Percentiles rank a stretch among this genome's conserved stretches.
These are phyloP conservation scores for Arabidopsis lyrata DNA, from an alignment of 441 rosid species.

Conservation along the genomic window DNA sequence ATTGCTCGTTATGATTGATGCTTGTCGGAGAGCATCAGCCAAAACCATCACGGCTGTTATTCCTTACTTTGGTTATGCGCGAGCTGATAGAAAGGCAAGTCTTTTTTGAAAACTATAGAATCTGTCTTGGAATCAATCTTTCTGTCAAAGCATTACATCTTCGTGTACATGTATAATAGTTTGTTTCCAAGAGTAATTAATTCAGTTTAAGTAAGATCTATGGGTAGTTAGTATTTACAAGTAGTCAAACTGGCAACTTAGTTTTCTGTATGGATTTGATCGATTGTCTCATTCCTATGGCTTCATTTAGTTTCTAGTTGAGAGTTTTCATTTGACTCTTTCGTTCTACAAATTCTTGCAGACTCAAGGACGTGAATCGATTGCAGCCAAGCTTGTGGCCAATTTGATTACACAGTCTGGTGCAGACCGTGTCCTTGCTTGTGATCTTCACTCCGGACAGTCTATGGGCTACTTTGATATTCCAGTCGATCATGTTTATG, in stretches of 20 bases:
- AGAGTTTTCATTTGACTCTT: neutral
- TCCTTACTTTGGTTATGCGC: conserved; percentile 98
- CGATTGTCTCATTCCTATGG: neutral
- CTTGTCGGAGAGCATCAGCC: conserved; percentile 98
- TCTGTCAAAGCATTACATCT: neutral
- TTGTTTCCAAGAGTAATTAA: neutral
- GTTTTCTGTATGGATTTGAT: conserved; percentile 13
- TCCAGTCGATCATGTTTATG: conserved; percentile 95
- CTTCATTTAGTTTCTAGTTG: conserved; percentile 7
- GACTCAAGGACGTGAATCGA: conserved; percentile 98
- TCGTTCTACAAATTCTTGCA: conserved; percentile 38
- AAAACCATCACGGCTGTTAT: conserved; percentile 94
- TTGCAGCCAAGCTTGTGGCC: conserved; percentile 66
- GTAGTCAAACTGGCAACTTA: conserved; percentile 19
- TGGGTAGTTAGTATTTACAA: neutral
- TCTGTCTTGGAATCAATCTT: neutral
- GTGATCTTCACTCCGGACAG: conserved; percentile 99
- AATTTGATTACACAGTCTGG: conserved; percentile 71
- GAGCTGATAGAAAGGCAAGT: conserved; percentile 97
- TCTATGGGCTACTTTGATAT: conserved; percentile 99
- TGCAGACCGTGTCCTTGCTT: conserved; percentile 94
- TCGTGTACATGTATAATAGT: neutral
- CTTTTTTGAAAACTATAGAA: neutral
- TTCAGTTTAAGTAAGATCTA: neutral
- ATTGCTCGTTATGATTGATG: conserved; percentile 91